Percentiles rank a stretch among this genome's conserved stretches.
These are phyloP conservation scores for Neofusicoccum kwambonambiense DNA, from an alignment of 2,329 filamentous ascomycete species.

Conservation along the genomic window DNA sequence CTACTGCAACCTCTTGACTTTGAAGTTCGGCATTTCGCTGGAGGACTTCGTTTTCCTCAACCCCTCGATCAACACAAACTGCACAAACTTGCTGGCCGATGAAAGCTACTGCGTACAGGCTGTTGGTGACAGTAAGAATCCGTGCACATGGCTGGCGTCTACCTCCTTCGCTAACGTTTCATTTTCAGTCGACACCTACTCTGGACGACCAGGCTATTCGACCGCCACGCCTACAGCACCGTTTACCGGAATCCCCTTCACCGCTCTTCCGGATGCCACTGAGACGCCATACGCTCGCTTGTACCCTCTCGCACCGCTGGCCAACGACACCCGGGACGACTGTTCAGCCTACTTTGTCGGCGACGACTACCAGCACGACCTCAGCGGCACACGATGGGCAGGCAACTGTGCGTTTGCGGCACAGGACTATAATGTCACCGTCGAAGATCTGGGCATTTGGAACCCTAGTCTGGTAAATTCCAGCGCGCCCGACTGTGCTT, in stretches of 20 bases:
- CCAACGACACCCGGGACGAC: conserved; percentile 25
- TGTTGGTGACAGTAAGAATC: conserved; percentile 27
- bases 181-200: conserved; percentile 18
- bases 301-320: conserved; percentile 20
- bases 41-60: conserved; percentile 38
- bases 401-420: too few species aligned
- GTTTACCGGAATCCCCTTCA: not conserved
- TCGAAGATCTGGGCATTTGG: not conserved
- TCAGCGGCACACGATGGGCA: not conserved
- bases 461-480: not conserved
- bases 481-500: not conserved
- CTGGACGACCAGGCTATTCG: conserved; percentile 18
- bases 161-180: too few species aligned
- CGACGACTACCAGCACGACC: conserved; percentile 21
- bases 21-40: conserved; percentile 32
- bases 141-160: too few species aligned
- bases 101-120: conserved; percentile 37
- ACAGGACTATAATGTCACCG: too few species aligned
- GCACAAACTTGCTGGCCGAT: conserved; percentile 34
- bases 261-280: not conserved
- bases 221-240: not conserved
- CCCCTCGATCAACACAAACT: conserved; percentile 32
- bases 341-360: conserved; percentile 24
- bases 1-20: conserved; percentile 34
- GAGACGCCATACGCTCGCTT: not conserved